Evolutionary conservation across 2,329 filamentous ascomycete species (phyloP).

Genomic region (Fusarium transvaalense): DNA sequence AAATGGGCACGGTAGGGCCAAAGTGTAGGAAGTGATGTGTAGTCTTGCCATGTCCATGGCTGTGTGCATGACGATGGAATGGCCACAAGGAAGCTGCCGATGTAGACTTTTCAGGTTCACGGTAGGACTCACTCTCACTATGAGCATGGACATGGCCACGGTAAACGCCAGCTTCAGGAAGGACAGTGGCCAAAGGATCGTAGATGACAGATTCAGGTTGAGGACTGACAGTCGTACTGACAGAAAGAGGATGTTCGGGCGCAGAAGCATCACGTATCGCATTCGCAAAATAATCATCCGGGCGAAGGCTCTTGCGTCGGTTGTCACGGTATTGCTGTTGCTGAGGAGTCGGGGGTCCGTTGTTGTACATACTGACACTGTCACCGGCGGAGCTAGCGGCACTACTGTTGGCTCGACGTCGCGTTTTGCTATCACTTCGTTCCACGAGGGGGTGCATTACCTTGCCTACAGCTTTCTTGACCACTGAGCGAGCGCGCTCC

Average conservation of each 20-base stretch:
- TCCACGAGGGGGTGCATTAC: conserved; percentile 72
- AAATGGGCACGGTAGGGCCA: conserved; percentile 41
- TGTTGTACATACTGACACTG: conserved; percentile 60
- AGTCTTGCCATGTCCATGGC: conserved; percentile 58
- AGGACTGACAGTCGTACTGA: conserved; percentile 44
- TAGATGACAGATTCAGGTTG: conserved; percentile 51
- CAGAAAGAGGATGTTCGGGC: conserved; percentile 44
- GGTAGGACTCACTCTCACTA: conserved; percentile 45
- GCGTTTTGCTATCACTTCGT: conserved; percentile 65
- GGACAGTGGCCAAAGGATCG: conserved; percentile 57
- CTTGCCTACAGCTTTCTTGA: conserved; percentile 75
- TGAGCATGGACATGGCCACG: conserved; percentile 46
- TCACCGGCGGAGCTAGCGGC: conserved; percentile 74
- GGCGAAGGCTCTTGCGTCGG: conserved; percentile 65
- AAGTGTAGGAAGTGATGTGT: conserved; percentile 58
- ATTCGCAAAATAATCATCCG: conserved; percentile 67
- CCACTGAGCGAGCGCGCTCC: conserved; percentile 83
- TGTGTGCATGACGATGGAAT: conserved; percentile 56
- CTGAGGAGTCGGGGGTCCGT: conserved; percentile 64
- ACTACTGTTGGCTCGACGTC: conserved; percentile 71
- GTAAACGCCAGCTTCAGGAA: conserved; percentile 48
- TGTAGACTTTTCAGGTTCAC: conserved; percentile 42
- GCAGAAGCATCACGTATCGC: conserved; percentile 52
- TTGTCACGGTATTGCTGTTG: conserved; percentile 62
- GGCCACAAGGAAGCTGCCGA: conserved; percentile 48